Conservation (phyloP, 2,329 filamentous ascomycete species). For the Botryosphaeria dothidea region DNA sequence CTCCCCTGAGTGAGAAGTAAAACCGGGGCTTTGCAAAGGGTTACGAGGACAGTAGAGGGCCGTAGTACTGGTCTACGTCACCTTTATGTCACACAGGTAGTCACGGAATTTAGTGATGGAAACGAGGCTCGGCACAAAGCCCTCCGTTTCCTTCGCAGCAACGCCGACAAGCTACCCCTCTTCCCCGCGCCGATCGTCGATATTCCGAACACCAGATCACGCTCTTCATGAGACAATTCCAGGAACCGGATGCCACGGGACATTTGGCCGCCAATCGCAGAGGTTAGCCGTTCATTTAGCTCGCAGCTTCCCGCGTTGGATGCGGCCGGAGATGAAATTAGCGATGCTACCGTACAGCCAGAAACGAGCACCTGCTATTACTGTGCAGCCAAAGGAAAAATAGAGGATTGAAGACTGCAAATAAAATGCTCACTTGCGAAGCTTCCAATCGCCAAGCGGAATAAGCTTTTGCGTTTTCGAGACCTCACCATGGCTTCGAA, state of each 20-base stretch:
- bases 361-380: not conserved
- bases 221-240: not conserved
- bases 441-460: not conserved
- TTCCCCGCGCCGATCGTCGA: not conserved
- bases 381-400: not conserved
- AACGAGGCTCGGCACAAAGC: not conserved
- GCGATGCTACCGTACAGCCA: not conserved
- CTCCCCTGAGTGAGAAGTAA: not conserved
- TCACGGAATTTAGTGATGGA: not conserved
- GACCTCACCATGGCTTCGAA: not conserved
- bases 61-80: not conserved
- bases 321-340: not conserved
- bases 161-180: not conserved
- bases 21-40: too few species aligned
- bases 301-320: not conserved
- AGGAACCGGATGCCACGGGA: not conserved
- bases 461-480: not conserved
- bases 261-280: not conserved
- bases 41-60: not conserved
- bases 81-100: not conserved
- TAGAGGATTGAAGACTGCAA: not conserved
- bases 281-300: not conserved
- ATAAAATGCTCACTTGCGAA: not conserved
- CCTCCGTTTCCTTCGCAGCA: constrained; percentile 1
- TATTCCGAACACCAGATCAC: not conserved